Base-by-base conservation (phyloP, 2,329 filamentous ascomycete genomes). In the Colletotrichum noveboracense region DNA sequence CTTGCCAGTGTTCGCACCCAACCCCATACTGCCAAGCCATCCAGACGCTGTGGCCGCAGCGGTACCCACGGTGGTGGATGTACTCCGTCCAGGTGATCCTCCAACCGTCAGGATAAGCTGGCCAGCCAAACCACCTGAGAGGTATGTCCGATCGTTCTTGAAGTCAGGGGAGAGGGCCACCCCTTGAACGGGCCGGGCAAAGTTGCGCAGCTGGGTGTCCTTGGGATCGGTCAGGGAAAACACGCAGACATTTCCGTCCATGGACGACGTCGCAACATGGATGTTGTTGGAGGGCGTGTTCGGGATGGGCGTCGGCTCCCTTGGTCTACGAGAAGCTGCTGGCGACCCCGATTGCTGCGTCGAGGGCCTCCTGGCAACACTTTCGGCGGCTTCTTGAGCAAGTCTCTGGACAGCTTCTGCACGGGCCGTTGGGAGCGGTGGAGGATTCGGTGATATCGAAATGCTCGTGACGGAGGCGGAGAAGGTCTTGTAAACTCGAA, bases 101-200 rank as follows among this genome's bases (percentile, higher is more conserved):
- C 96, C 96, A 1, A 93, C 90, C 0, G 97, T 98, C 61, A 98
- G 87, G 38, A 99, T 94, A 13, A 99, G 88, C 78, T 95, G 95
- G 1, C 96, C 97, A 26, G 96, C 95, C 64, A 95, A 89, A 0
- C 97, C 97, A 56, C 97, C 97, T 1, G 96, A 98, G 1, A 99
- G 86, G 82, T 98, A 99, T 4, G 93, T 94, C 71, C 93, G 91
- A 82, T 99, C 97, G 73, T 90, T 94, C 83, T 94, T 98, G 87
- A 95, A 99, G 68, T 98, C 96, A 0, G 97, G 97, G 0, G 97
- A 98, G n/a, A 99, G 85, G 1, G 96, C 95, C 3, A 99, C 95
- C 7, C 96, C 93, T 81, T 98, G 96, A 4, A 99, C 93, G 0
- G 97, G 97, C 6, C 97, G 92, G 2, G 95, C 95, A 86, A 98